Conservation (phyloP, 192 early-diverging fungal genomes). For the Coemansia pectinata region DNA sequence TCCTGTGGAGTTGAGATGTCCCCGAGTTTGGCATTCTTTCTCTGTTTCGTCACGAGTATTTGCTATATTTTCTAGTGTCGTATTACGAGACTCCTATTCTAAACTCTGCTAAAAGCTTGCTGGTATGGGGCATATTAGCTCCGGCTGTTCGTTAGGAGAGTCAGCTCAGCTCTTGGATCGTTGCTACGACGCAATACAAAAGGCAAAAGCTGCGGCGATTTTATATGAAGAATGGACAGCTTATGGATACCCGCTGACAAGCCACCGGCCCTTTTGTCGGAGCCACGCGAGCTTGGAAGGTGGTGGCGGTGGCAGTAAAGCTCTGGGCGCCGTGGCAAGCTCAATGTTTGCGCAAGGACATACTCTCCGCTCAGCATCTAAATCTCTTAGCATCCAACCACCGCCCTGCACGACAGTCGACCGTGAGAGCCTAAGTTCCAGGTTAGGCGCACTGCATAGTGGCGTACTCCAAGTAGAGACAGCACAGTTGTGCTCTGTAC, state of each 20-base stretch:
- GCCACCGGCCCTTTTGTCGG: not conserved
- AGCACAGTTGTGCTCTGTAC: not conserved
- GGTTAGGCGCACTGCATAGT: not conserved
- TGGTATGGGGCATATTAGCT: not conserved
- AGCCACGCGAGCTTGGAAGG: not conserved
- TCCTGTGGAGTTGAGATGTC: not conserved
- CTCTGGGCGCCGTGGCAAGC: not conserved
- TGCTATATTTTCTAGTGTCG: not conserved
- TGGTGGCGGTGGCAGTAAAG: not conserved
- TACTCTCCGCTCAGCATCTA: not conserved
- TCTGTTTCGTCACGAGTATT: not conserved
- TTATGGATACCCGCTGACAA: not conserved
- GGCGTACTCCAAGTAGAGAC: not conserved
- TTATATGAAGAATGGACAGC: not conserved
- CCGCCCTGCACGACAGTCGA: not conserved
- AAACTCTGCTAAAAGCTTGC: not conserved
- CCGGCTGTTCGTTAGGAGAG: not conserved
- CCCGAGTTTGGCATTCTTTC: not conserved
- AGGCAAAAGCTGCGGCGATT: not conserved
- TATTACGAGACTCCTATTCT: not conserved
- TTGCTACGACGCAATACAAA: not conserved
- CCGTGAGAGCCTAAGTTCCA: not conserved
- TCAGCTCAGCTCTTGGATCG: not conserved
- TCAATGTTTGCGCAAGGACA: not conserved
- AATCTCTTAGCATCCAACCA: not conserved